Base-by-base conservation (phyloP, 2,329 filamentous ascomycete genomes). In the Fusarium hostae region DNA sequence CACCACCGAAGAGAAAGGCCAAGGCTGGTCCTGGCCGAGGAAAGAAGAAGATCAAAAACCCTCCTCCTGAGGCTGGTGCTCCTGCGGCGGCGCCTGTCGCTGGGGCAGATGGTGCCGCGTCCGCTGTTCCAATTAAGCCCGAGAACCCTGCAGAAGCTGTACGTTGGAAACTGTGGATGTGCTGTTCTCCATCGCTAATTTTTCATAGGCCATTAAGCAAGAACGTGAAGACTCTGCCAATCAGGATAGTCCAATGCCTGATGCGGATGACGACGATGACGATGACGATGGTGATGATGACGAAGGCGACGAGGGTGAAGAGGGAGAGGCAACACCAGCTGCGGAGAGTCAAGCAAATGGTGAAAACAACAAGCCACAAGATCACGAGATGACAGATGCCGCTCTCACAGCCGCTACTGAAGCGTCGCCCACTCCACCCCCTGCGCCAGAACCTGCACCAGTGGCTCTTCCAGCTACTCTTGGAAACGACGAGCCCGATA, bases 1-100 rank as follows among this genome's bases (percentile, higher is more conserved):
- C 91, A 32, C 92, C 92, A 2, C 93, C 93, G 0, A 94, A 94
- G 80, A 91, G 93, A 80, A 97, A 95, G 85, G 86, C 88, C 51
- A 95, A 93, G 80, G 92, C 82, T 32, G 86, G 93, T 0, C 90
- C 92, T 39, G 94, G 94, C 11, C 89, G 94, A 69, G 93, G 93
- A 20, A 87, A 90, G 69, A 95, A 92, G 86, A 95, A 92, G 87
- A 93, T 91, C 81, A 94, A 91, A 79, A 78, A 84, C 74, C 82
- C 82, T 20, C 66, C 83, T 16, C 81, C 82, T 3, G 76, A 79
- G 15, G 76, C 79, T 28, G 79, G 77, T 5, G 80, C 83, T 74
- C 56, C 70, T 13, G 59, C 64, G 30, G 78, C 79, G 28, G 81
- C 82, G 35, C 78, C 79, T 39, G 79, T 61, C 28, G 81, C 82